phyloP scores from a whole-genome alignment of 2,329 filamentous ascomycete genomes.

The Trichophyton rubrum region DNA sequence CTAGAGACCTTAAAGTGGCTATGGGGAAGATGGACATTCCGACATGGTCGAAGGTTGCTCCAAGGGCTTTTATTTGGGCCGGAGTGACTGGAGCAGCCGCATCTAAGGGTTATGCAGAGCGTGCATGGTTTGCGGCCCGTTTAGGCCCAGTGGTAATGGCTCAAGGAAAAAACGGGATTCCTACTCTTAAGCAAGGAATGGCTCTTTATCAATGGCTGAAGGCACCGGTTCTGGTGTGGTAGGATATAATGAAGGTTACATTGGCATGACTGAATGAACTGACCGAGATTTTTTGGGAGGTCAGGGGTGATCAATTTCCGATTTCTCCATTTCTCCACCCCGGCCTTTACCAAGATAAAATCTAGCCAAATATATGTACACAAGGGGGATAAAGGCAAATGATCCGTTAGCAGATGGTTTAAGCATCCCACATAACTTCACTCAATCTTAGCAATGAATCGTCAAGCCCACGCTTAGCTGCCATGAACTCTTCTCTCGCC shows the following conservation, averaged over 20 bases:
- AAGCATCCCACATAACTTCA: slow-evolving; percentile 38
- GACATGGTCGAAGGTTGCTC: slow-evolving; percentile 6
- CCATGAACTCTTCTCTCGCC: slow-evolving; percentile 35
- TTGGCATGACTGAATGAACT: background rate
- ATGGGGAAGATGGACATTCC: slow-evolving; percentile 3
- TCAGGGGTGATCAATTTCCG: background rate
- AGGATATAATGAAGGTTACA: background rate
- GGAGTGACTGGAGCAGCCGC: slow-evolving; percentile 5
- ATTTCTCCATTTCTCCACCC: background rate
- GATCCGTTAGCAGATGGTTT: background rate
- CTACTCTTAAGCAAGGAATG: background rate
- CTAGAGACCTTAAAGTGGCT: background rate
- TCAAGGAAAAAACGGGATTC: background rate
- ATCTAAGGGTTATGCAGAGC: background rate
- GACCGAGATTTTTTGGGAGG: background rate
- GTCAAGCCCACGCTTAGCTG: slow-evolving; percentile 33
- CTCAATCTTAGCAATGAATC: slow-evolving; percentile 34
- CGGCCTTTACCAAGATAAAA: background rate
- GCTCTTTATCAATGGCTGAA: background rate
- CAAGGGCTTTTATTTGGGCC: slow-evolving; percentile 8
- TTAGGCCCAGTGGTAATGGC: slow-evolving; percentile 7
- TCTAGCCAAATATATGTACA: background rate
- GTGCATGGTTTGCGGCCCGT: slow-evolving; percentile 7
- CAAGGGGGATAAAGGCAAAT: background rate
- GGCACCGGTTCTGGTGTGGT: background rate